phyloP scores from a whole-genome alignment of 1,139 yeast species.

The Candida sojae region DNA sequence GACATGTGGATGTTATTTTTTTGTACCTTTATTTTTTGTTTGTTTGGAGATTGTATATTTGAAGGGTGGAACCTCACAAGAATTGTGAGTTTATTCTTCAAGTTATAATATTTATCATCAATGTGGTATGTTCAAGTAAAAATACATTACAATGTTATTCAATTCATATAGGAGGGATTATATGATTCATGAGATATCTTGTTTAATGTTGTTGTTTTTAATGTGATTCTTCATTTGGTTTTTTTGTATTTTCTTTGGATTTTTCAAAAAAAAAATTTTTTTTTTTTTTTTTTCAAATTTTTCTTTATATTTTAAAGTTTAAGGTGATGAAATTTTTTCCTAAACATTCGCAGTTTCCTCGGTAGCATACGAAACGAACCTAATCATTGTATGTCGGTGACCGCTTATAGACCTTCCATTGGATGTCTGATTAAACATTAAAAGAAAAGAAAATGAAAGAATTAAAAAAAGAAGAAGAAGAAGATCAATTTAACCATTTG shows the following conservation, averaged over 20 bases:
- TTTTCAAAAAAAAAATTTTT: not conserved
- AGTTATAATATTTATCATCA: too few species aligned
- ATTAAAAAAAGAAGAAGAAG: too few species aligned
- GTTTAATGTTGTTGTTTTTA: not conserved
- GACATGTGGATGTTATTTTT: not conserved
- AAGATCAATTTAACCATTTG: not conserved
- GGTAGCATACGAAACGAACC: slow-evolving; percentile 84
- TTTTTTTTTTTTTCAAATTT: not conserved
- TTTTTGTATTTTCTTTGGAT: slow-evolving; percentile 1
- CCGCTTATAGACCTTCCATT: slow-evolving; percentile 71
- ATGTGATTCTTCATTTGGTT: slow-evolving; percentile 6
- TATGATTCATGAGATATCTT: not conserved
- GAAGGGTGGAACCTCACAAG: too few species aligned
- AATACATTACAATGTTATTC: too few species aligned
- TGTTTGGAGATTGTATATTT: not conserved
- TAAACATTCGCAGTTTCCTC: slow-evolving; percentile 93
- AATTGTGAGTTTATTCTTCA: too few species aligned
- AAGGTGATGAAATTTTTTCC: slow-evolving; percentile 71
- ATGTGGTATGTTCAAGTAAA: too few species aligned
- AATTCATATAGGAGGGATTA: too few species aligned
- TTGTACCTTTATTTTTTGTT: not conserved
- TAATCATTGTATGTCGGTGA: slow-evolving; percentile 77
- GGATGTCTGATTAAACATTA: slow-evolving; percentile 55
- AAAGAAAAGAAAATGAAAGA: too few species aligned
- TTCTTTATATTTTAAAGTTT: slow-evolving; percentile 17